Percentiles rank a stretch among this genome's conserved stretches.
phyloP scores from a whole-genome alignment of 345 rosid genomes.

The Pistacia vera region DNA sequence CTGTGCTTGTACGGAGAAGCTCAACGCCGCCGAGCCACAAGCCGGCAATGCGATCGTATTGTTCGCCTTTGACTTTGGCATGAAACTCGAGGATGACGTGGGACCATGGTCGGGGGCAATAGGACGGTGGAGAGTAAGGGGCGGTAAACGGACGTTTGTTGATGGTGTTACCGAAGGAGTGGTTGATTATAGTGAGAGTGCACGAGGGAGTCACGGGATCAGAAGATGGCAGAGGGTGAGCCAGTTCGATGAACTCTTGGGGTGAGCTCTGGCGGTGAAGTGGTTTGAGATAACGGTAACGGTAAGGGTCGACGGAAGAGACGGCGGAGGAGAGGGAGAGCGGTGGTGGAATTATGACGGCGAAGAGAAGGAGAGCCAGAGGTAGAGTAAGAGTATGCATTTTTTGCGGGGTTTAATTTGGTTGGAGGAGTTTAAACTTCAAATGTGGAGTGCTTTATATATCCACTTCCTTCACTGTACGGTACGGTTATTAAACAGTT shows the following conservation, averaged over 20 bases:
- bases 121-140: slow-evolving; percentile 60
- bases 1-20: slow-evolving; percentile 90
- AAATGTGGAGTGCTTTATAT: neutral
- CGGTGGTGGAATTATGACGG: slow-evolving; percentile 25
- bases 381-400: neutral
- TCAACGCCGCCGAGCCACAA: slow-evolving; percentile 88
- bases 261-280: slow-evolving; percentile 28
- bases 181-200: slow-evolving; percentile 54
- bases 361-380: slow-evolving; percentile 21
- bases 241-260: slow-evolving; percentile 56
- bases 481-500: too few relatives aligned
- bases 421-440: too few relatives aligned
- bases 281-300: slow-evolving; percentile 32
- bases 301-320: slow-evolving; percentile 24
- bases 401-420: neutral
- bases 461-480: too few relatives aligned
- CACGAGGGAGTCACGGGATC: slow-evolving; percentile 61
- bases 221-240: slow-evolving; percentile 48
- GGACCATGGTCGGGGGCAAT: slow-evolving; percentile 70
- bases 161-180: slow-evolving; percentile 82
- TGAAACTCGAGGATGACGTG: slow-evolving; percentile 56
- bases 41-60: slow-evolving; percentile 75
- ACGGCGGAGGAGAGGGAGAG: slow-evolving; percentile 8
- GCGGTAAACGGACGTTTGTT: slow-evolving; percentile 63
- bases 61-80: slow-evolving; percentile 61